These are phyloP conservation scores for Groenewaldozyma tartarivorans DNA, from an alignment of 805 yeast species.

Conservation along the genomic window DNA sequence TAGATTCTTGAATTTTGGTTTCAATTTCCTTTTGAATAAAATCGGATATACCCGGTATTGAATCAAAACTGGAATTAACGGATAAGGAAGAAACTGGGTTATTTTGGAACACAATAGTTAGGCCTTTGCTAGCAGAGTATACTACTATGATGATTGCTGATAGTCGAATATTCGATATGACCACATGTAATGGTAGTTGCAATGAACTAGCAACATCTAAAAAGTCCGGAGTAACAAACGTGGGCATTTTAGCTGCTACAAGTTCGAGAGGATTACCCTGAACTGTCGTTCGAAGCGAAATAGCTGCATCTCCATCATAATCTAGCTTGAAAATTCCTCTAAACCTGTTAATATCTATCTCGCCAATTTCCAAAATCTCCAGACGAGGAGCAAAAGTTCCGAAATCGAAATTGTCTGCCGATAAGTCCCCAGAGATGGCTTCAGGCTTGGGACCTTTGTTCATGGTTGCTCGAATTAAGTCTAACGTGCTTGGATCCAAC, in stretches of 20 bases:
- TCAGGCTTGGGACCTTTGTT: slow-evolving; percentile 26
- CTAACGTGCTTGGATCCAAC: slow-evolving; percentile 31
- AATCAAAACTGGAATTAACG: slow-evolving; percentile 24
- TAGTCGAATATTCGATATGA: slow-evolving; percentile 16
- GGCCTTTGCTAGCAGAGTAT: slow-evolving; percentile 22
- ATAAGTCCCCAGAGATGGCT: slow-evolving; percentile 16
- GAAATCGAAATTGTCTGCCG: not conserved
- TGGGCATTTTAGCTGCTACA: slow-evolving; percentile 8
- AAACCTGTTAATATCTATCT: slow-evolving; percentile 50
- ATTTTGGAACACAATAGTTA: slow-evolving; percentile 20
- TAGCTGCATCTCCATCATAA: slow-evolving; percentile 64
- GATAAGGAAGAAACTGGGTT: slow-evolving; percentile 23
- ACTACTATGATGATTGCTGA: slow-evolving; percentile 22
- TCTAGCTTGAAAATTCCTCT: slow-evolving; percentile 57
- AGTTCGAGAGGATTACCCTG: slow-evolving; percentile 64
- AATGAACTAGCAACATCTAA: slow-evolving; percentile 19
- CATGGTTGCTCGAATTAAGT: slow-evolving; percentile 23
- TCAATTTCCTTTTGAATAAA: slow-evolving; percentile 18
- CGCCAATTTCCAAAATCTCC: slow-evolving; percentile 72
- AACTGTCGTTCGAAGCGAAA: slow-evolving; percentile 61
- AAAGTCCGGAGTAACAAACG: slow-evolving; percentile 20
- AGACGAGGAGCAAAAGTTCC: slow-evolving; percentile 66
- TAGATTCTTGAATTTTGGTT: slow-evolving; percentile 20
- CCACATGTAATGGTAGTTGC: slow-evolving; percentile 23
- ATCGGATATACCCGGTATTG: slow-evolving; percentile 22